These are phyloP conservation scores for Colletotrichum spaethianum DNA, from an alignment of 2,329 filamentous ascomycete species.

Conservation along the genomic window DNA sequence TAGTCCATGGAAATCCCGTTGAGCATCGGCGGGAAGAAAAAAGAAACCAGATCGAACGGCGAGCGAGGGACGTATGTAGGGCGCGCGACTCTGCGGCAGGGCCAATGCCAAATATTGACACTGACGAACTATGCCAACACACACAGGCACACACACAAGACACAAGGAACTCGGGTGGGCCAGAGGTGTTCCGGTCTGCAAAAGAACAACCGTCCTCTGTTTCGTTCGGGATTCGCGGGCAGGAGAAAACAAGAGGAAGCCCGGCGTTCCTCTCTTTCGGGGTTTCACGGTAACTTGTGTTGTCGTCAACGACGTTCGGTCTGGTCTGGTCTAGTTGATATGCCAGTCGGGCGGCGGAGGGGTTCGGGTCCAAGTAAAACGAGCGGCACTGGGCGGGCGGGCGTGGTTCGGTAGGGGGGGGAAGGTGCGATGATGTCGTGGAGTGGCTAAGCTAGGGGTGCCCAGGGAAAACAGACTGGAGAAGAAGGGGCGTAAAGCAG, in stretches of 20 bases:
- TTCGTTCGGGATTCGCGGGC: neutral
- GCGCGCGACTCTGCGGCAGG: conserved; percentile 7
- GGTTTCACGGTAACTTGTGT: neutral
- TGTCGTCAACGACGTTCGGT: conserved; percentile 26
- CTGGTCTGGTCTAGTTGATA: neutral
- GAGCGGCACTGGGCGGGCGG: conserved; percentile 24
- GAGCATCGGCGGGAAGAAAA: conserved; percentile 11
- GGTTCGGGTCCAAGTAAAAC: conserved; percentile 30
- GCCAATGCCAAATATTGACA: conserved; percentile 21
- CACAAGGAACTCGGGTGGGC: neutral
- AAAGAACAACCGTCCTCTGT: neutral
- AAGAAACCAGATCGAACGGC: conserved; percentile 15
- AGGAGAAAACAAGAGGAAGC: neutral
- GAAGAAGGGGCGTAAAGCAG: neutral
- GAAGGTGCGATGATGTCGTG: conserved; percentile 2
- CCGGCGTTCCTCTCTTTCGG: neutral
- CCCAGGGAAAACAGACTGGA: neutral
- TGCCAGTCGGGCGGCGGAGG: conserved; percentile 29
- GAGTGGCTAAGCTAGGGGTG: neutral
- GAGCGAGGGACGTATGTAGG: conserved; percentile 12
- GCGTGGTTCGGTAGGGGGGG: neutral
- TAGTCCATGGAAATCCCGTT: conserved; percentile 12
- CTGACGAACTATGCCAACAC: conserved; percentile 4
- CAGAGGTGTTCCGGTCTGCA: neutral
- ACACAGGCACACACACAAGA: neutral